These are phyloP conservation scores for Candida pseudoviswanathii DNA, from an alignment of 1,139 yeast species.

Conservation along the genomic window DNA sequence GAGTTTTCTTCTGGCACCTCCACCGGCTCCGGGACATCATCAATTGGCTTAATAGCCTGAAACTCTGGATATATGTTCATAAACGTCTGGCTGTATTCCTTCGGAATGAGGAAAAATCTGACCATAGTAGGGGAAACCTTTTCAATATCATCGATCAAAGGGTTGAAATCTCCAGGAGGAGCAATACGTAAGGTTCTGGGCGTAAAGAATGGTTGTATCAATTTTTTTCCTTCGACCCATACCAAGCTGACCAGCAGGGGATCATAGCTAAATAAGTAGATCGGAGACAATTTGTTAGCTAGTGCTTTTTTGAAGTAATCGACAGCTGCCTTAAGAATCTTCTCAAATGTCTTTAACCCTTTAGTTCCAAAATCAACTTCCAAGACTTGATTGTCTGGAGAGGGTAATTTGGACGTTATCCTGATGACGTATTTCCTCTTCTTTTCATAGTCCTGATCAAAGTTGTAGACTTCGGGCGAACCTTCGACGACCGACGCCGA, in stretches of 20 bases:
- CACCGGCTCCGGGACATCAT: constrained; percentile 10
- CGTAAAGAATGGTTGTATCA: constrained; percentile 41
- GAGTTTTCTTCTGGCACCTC: constrained; percentile 10
- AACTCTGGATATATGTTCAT: constrained; percentile 37
- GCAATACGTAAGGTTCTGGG: constrained; percentile 45
- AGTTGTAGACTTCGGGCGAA: constrained; percentile 18
- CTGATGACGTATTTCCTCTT: constrained; percentile 34
- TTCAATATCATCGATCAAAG: constrained; percentile 16
- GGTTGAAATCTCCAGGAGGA: constrained; percentile 26
- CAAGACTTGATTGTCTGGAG: constrained; percentile 17
- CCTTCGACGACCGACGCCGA: constrained; percentile 1
- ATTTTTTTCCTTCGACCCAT: constrained; percentile 47
- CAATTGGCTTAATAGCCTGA: constrained; percentile 17
- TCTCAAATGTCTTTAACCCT: constrained; percentile 31
- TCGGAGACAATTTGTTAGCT: constrained; percentile 3
- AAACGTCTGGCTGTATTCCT: constrained; percentile 22
- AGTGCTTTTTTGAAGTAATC: constrained; percentile 19
- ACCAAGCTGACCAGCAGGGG: constrained; percentile 26
- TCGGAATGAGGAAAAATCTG: constrained; percentile 38
- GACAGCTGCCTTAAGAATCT: constrained; percentile 19
- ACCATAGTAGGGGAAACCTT: constrained; percentile 28
- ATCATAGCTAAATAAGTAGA: constrained; percentile 14
- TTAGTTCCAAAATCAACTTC: constrained; percentile 32
- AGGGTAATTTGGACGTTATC: constrained; percentile 32
- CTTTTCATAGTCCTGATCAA: constrained; percentile 30